phyloP scores from a whole-genome alignment of 2,329 filamentous ascomycete genomes.

The Tetracladium maxilliforme region DNA sequence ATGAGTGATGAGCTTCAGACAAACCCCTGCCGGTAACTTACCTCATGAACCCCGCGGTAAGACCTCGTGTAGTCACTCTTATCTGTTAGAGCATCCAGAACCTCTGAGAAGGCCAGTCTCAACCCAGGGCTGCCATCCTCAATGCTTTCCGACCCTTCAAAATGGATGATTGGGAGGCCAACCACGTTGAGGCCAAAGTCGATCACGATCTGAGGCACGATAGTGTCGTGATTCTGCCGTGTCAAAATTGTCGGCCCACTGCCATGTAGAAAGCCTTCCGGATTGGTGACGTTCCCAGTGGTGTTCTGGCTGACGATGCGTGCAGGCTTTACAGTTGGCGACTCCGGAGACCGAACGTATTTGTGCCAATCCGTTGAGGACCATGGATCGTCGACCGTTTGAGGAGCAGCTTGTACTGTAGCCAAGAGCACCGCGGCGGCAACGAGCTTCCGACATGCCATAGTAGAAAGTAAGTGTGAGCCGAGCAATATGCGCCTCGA shows the following conservation, averaged over 20 bases:
- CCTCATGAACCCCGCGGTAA: conserved; percentile 14
- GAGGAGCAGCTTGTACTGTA: no score
- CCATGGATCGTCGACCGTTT: no score
- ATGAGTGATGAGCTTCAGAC: neutral
- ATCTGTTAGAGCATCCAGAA: conserved; percentile 24
- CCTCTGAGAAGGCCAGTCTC: conserved; percentile 32
- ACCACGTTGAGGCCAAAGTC: conserved; percentile 33
- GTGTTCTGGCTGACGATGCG: conserved; percentile 16
- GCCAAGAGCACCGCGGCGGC: no score
- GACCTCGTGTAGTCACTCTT: conserved; percentile 33
- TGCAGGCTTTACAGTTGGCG: conserved; percentile 15
- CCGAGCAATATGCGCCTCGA: no score
- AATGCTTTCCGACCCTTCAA: conserved; percentile 13
- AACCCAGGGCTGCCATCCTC: no score
- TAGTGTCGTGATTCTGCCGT: conserved; percentile 1
- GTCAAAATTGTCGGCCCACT: conserved; percentile 16
- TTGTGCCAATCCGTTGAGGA: conserved; percentile 18
- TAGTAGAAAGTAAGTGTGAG: no score
- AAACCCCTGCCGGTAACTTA: neutral
- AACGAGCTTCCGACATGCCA: no score
- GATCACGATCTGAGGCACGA: conserved; percentile 23
- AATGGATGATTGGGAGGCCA: conserved; percentile 27
- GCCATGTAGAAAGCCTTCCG: conserved; percentile 16
- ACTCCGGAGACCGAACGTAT: conserved; percentile 22
- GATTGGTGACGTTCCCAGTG: conserved; percentile 21